Conservation (phyloP, 352 stramenopile species). For the Aphanomyces cochlioides region DNA sequence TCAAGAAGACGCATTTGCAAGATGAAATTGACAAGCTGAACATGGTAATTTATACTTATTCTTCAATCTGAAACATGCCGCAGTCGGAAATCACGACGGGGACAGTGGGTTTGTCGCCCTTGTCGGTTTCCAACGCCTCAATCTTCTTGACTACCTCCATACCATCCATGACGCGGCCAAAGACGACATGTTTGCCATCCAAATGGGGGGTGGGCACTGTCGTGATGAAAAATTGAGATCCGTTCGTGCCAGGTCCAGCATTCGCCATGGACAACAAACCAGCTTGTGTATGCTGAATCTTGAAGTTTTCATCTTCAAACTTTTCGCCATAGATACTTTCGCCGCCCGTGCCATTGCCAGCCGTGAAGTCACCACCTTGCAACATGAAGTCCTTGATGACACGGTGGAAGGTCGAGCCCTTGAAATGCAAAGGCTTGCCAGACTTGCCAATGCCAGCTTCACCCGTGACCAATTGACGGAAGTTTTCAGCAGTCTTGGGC, state of each 20-base stretch:
- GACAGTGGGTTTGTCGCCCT: constrained; percentile 88
- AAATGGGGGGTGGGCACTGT: constrained; percentile 93
- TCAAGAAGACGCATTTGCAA: too few species aligned
- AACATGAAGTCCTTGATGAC: constrained; percentile 96
- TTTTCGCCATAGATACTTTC: constrained; percentile 93
- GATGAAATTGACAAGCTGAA: too few species aligned
- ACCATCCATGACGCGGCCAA: constrained; percentile 90
- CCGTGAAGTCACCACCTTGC: constrained; percentile 96
- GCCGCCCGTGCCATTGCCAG: constrained; percentile 92
- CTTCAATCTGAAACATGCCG: constrained; percentile 48
- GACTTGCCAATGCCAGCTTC: constrained; percentile 90
- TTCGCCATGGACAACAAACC: constrained; percentile 97
- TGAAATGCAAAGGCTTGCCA: constrained; percentile 94
- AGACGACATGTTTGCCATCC: constrained; percentile 98
- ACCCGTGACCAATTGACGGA: constrained; percentile 96
- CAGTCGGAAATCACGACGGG: constrained; percentile 96
- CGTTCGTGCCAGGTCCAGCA: constrained; percentile 94
- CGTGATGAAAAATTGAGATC: constrained; percentile 97
- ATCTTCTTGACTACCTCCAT: constrained; percentile 90
- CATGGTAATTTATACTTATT: constrained; percentile 8
- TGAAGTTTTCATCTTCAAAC: constrained; percentile 97
- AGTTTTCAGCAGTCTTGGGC: constrained; percentile 98
- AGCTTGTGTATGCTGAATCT: constrained; percentile 93
- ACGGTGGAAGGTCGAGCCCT: constrained; percentile 96
- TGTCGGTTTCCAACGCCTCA: constrained; percentile 87